Evolutionary conservation across 2,329 filamentous ascomycete genomes (phyloP), one percentile per base, ranked within the genome.

Genomic region (Sclerotinia sclerotiorum): DNA sequence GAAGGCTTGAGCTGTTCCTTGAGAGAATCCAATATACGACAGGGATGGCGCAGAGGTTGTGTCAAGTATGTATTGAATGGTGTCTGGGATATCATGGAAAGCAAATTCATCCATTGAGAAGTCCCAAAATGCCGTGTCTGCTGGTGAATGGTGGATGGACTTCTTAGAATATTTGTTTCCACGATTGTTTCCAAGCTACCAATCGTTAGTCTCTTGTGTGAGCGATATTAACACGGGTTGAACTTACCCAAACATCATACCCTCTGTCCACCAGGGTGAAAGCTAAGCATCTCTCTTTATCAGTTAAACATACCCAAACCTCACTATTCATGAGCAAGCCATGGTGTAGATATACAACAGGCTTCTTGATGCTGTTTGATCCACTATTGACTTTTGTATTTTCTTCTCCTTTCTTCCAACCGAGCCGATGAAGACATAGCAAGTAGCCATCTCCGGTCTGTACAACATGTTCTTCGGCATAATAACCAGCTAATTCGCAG

Each of bases 141-240:
- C 90, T 0, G 95, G 94, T 0, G 92, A 90, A 71, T 84, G 83
- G 69, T 89, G 85, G 64, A 94, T 87, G 2, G 89, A 94, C 81
- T 99, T 99, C 80, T 98, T 99, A 57, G 93, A 97, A 81, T 99
- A 99, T 78, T 99, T 99, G 84, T 99, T 99, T 62, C 95, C 95
- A 48, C 95, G 89, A 77, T 99, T 99, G 79, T 99, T 99, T 63
- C 95, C 95, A 71, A 99, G 84, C 92, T 91, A 54, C 19, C 52
- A 7, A 19, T 24, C n/a, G 55, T 79, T 61, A 79, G 76, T 60
- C 56, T 35, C 17, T 61, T 42, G 27, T 19, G 32, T 27, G 55
- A 21, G 29, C 15, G 56, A 57, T 15, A 21, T 29, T 11, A 24
- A 29, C 27, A 42, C n/a, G 24, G 29, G 24, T n/a, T 19, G 27